phyloP scores from a whole-genome alignment of 2,329 filamentous ascomycete genomes.

The Neocucurbitaria cava region DNA sequence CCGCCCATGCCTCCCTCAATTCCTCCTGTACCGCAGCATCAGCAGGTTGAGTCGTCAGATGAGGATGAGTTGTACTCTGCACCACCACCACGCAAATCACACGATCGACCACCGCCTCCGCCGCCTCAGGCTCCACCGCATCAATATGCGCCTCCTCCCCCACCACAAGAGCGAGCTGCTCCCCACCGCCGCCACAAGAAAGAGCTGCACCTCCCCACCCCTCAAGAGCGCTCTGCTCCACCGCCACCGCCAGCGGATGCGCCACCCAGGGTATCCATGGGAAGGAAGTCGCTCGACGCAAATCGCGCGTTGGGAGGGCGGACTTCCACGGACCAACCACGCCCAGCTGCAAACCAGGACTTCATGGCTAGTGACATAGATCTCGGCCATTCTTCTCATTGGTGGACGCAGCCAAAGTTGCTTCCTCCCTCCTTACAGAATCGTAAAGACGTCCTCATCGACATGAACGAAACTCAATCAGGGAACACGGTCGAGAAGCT shows the following conservation, averaged over 20 bases:
- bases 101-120: conserved; percentile 44
- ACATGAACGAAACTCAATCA: conserved; percentile 79
- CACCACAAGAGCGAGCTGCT: conserved; percentile 50
- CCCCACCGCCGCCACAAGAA: conserved; percentile 40
- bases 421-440: conserved; percentile 83
- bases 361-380: conserved; percentile 91
- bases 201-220: conserved; percentile 55
- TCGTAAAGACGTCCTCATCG: conserved; percentile 81
- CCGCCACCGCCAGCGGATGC: conserved; percentile 50
- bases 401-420: conserved; percentile 85
- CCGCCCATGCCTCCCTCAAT: conserved; percentile 46
- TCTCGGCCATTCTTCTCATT: conserved; percentile 73
- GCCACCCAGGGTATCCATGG: conserved; percentile 53
- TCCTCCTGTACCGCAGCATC: conserved; percentile 35
- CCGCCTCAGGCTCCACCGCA: conserved; percentile 47
- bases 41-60: conserved; percentile 38
- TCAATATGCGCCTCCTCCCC: conserved; percentile 44
- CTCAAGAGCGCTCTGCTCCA: conserved; percentile 33
- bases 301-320: conserved; percentile 60
- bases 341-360: conserved; percentile 74
- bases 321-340: conserved; percentile 75
- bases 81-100: conserved; percentile 45
- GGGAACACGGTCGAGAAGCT: conserved; percentile 79
- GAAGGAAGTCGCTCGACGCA: conserved; percentile 70
- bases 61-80: conserved; percentile 49